These are phyloP conservation scores for Debaryomycetaceae sp. DNA, from an alignment of 1,139 yeast species.

Conservation along the genomic window DNA sequence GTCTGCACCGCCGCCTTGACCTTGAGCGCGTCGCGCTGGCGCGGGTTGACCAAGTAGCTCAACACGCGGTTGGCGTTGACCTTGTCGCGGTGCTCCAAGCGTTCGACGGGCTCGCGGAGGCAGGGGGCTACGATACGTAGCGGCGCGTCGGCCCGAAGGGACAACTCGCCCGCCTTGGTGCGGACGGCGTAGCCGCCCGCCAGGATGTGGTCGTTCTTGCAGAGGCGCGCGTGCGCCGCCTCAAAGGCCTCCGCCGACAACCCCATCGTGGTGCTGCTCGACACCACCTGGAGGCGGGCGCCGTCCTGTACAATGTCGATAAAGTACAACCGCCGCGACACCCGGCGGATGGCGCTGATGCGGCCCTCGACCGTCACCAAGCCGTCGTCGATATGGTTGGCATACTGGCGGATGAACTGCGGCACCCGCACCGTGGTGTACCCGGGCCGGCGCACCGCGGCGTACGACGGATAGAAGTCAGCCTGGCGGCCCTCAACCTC, in stretches of 20 bases:
- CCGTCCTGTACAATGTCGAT: slow-evolving; percentile 63
- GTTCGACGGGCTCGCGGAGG: slow-evolving; percentile 57
- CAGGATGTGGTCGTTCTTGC: slow-evolving; percentile 68
- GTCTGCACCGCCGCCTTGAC: slow-evolving; percentile 53
- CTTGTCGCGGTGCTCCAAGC: slow-evolving; percentile 48
- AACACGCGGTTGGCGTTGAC: slow-evolving; percentile 68
- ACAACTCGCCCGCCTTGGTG: slow-evolving; percentile 75
- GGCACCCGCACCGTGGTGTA: slow-evolving; percentile 7
- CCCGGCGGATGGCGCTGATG: slow-evolving; percentile 49
- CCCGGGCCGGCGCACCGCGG: slow-evolving; percentile 1
- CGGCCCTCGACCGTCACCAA: slow-evolving; percentile 46
- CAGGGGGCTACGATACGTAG: slow-evolving; percentile 62
- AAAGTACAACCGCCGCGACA: slow-evolving; percentile 66
- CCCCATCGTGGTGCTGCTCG: slow-evolving; percentile 46
- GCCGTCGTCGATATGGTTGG: too few species aligned
- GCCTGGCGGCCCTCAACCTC: slow-evolving; percentile 1
- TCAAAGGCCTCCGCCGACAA: slow-evolving; percentile 43
- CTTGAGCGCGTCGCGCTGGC: slow-evolving; percentile 44
- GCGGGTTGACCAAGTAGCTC: slow-evolving; percentile 62
- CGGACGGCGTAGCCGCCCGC: slow-evolving; percentile 67
- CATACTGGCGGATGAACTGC: slow-evolving; percentile 4
- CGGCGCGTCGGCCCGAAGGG: slow-evolving; percentile 55
- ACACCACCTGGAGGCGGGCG: slow-evolving; percentile 53
- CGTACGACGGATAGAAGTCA: slow-evolving; percentile 6
- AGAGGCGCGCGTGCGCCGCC: slow-evolving; percentile 40